Base-by-base conservation (phyloP, 768 basidiomycete species). In the Lactarius tabidus region DNA sequence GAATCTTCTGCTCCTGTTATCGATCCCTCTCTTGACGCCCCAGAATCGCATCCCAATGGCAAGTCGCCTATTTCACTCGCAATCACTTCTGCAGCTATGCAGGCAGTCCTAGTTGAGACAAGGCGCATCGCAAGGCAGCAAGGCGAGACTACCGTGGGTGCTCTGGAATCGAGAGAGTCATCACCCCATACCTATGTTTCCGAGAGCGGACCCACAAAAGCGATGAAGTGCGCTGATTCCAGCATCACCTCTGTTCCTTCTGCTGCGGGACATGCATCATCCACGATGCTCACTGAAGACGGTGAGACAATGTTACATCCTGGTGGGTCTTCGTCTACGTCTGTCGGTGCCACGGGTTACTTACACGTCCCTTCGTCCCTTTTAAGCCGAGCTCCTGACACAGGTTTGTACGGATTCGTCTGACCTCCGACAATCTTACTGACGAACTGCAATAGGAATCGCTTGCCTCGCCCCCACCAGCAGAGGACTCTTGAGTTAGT, bases 301-400 rank as follows among this genome's bases (percentile, higher is more conserved):
- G 85, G 83, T 10, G 84, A 84, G 70, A 82, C 85, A 6, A 88
- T 88, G 84, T 74, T 88, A 68, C 85, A 86, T 73, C 84, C 86
- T 75, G 85, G 86, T 87, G 51, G 31, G 82, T 76, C 20, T 10
- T 28, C 18, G 82, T 76, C 26, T 10, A 33, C 20, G 51, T 57
- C n/a, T n/a, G 17, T n/a, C 8, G 28, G 54, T 54, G 52, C 33
- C 35, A 53, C 45, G 39, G 4, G 15, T 26, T 28, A 53, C 71
- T 71, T 68, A 60, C 51, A 41, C 55, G 9, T 6, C 45, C 2
- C 6, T 60, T 53, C 61, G 28, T 18, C 35, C n/a, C 67, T 28
- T 51, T 71, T 15, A 62, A 84, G 85, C 84, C 62, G 85, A 87
- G 67, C 76, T 87, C 60, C 77, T 87, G 73, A 87, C 86, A 31